Evolutionary conservation across 2,329 filamentous ascomycete genomes (phyloP).

Genomic region (Basipetospora chlamydospora): DNA sequence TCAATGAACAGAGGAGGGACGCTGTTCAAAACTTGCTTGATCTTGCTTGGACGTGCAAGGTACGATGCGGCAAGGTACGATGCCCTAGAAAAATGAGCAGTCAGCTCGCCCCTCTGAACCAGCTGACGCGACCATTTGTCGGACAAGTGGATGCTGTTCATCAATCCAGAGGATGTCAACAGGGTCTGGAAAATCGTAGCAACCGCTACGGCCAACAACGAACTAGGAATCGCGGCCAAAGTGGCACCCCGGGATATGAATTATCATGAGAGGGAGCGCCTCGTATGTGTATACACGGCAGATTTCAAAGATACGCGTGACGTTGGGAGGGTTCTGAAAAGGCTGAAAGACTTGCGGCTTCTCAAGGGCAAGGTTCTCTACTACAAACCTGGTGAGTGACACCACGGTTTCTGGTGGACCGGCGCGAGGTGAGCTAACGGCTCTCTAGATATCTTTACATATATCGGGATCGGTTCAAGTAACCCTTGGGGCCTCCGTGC

Average conservation of each 20-base stretch:
- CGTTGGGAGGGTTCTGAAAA: constrained; percentile 50
- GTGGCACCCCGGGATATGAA: constrained; percentile 40
- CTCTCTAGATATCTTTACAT: constrained; percentile 56
- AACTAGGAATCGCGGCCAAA: constrained; percentile 61
- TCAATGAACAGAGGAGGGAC: constrained; percentile 33
- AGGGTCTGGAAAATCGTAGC: constrained; percentile 53
- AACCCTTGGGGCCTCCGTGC: constrained; percentile 51
- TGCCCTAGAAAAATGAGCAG: too few relatives aligned
- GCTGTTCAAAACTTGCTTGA: constrained; percentile 41
- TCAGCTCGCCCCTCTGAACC: too few relatives aligned
- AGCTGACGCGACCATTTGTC: too few relatives aligned
- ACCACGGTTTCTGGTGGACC: too few relatives aligned
- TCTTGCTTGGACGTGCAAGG: constrained; percentile 42
- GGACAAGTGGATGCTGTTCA: constrained; percentile 69
- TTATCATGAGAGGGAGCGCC: constrained; percentile 25
- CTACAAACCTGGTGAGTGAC: constrained; percentile 60
- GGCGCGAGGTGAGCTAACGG: too few relatives aligned
- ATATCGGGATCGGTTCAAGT: constrained; percentile 43
- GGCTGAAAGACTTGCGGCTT: constrained; percentile 47
- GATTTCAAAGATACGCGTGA: constrained; percentile 59
- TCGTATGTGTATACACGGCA: constrained; percentile 67
- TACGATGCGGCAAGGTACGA: constrained; percentile 51
- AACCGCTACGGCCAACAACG: constrained; percentile 49
- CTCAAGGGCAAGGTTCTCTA: constrained; percentile 46
- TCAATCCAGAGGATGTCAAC: constrained; percentile 36